A percentile compares a stretch with the other conserved stretches of the same genome.
These are phyloP conservation scores for Zygotorulaspora florentina DNA, from an alignment of 805 yeast genomes.

Conservation along the genomic window DNA sequence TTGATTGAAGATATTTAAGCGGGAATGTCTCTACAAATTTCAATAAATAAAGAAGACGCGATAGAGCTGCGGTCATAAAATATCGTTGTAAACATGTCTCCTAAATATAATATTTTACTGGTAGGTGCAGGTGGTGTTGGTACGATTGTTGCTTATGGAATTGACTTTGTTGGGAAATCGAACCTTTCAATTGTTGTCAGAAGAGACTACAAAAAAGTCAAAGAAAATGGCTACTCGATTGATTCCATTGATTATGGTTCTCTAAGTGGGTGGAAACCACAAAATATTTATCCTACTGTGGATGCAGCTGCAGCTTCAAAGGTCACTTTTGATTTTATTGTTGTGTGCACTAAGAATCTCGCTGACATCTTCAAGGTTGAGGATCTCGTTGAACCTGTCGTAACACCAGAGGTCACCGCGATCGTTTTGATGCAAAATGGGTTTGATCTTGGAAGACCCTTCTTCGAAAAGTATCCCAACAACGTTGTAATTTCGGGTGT, in stretches of 20 bases:
- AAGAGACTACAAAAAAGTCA: slow-evolving; percentile 51
- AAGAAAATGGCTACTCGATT: slow-evolving; percentile 49
- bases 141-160: slow-evolving; percentile 60
- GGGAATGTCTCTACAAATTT: too few relatives aligned
- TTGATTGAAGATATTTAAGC: too few relatives aligned
- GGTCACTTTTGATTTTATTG: slow-evolving; percentile 47
- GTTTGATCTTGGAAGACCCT: slow-evolving; percentile 53
- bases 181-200: slow-evolving; percentile 56
- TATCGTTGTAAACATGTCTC: too few relatives aligned
- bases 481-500: slow-evolving; percentile 57
- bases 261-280: slow-evolving; percentile 48
- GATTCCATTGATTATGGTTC: slow-evolving; percentile 57
- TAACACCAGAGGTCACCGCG: slow-evolving; percentile 42
- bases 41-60: too few relatives aligned
- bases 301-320: slow-evolving; percentile 38
- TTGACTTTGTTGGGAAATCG: slow-evolving; percentile 45
- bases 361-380: slow-evolving; percentile 59
- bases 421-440: slow-evolving; percentile 61
- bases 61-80: too few relatives aligned
- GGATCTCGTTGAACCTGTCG: slow-evolving; percentile 48
- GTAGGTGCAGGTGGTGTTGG: slow-evolving; percentile 85
- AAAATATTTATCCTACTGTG: slow-evolving; percentile 37
- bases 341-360: slow-evolving; percentile 59
- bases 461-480: slow-evolving; percentile 46
- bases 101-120: slow-evolving; percentile 40